A percentile compares a stretch with the other conserved stretches of the same genome.
These are phyloP conservation scores for Clarireedia hainanense DNA, from an alignment of 2,329 filamentous ascomycete species.

Conservation along the genomic window DNA sequence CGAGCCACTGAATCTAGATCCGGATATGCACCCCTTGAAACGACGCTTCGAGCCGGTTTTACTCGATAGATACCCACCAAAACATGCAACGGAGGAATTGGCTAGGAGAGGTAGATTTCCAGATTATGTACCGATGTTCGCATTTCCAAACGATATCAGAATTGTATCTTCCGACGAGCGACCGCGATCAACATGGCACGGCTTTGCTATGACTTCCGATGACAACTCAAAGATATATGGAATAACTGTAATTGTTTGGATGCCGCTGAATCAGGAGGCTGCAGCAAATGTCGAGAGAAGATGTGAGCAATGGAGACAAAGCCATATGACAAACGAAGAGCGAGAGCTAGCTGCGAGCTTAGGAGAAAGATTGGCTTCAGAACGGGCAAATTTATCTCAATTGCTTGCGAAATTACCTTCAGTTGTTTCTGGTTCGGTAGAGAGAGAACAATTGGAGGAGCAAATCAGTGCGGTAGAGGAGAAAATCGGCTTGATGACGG, in stretches of 20 bases:
- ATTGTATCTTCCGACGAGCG: conserved; percentile 33
- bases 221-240: conserved; percentile 90
- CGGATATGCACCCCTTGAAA: conserved; percentile 92
- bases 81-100: conserved; percentile 70
- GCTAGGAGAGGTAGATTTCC: conserved; percentile 80
- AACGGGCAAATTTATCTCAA: conserved; percentile 84
- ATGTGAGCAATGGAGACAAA: conserved; percentile 78
- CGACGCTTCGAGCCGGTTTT: conserved; percentile 93
- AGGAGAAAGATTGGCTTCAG: conserved; percentile 76
- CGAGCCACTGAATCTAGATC: conserved; percentile 80
- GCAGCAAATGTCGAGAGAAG: conserved; percentile 77
- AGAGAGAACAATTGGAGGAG: conserved; percentile 79
- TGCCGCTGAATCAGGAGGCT: conserved; percentile 71
- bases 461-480: conserved; percentile 94
- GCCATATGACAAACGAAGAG: conserved; percentile 84
- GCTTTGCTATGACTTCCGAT: conserved; percentile 93
- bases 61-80: conserved; percentile 86
- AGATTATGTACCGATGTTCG: conserved; percentile 70
- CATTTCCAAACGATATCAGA: conserved; percentile 12
- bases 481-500: conserved; percentile 94
- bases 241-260: conserved; percentile 88
- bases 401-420: conserved; percentile 76
- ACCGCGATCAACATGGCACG: conserved; percentile 95
- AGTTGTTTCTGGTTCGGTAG: conserved; percentile 70
- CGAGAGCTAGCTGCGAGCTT: conserved; percentile 86